Evolutionary conservation across 495 filamentous ascomycete species (phyloP), one percentile per base, ranked within the genome.

Genomic region (Podospora fimiseda): DNA sequence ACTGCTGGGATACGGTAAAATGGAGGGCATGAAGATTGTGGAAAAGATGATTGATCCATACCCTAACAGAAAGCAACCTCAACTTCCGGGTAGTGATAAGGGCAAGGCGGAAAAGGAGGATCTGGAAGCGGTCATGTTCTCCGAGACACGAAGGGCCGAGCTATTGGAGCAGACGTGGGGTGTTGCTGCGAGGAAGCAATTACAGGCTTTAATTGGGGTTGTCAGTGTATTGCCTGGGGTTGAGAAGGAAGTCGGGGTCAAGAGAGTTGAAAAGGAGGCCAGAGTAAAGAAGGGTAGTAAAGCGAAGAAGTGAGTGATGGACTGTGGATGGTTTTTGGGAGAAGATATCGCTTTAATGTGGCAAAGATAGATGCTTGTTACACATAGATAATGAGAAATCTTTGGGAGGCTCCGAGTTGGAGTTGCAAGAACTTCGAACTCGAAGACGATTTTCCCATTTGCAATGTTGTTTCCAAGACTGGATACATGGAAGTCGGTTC

Each of bases 121-220:
- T 1, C 39, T 67, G 36, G 60, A 62, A 3, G 51, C 53, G 19
- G 56, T 61, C 0, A 19, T 76, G 22, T 73, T 76, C 57, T 60
- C 65, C 11, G 59, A 59, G 45, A 66, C 61, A 19, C 60, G 52
- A 19, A 58, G 58, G 55, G 43, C 36, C 4, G 14, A 59, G 20
- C 55, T 46, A 2, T 57, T 21, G 38, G 61, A 22, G n/a, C 55
- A 67, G 51, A 67, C 55, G 9, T 73, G 70, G 71, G 71, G 66
- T 1, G 44, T 56, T 6, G 51, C 65, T 36, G 70, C 68, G 1
- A 60, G 62, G 7, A 60, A 59, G 8, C 68, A 71, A 44, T 43
- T 67, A 46, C 68, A 60, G 53, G 63, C 62, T 30, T 53, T 75
- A n/a, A 52, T 56, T 15, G 58, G 51, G 23, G 52, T 72, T 14